phyloP scores from a whole-genome alignment of 2,329 filamentous ascomycete species.

The Thelonectria discophora region DNA sequence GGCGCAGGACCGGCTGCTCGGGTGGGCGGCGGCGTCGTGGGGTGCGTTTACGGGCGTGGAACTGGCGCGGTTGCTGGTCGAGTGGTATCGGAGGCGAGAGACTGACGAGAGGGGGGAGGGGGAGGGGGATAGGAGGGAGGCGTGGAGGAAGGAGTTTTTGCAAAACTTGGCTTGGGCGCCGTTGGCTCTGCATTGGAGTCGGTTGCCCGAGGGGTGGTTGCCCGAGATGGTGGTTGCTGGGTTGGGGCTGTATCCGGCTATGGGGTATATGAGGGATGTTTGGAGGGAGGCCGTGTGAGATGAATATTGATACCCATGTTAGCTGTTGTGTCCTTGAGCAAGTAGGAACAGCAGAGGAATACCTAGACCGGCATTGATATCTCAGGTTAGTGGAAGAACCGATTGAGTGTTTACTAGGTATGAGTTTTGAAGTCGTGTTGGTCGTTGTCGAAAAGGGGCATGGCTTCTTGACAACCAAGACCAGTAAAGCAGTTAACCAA shows the following conservation, averaged over 20 bases:
- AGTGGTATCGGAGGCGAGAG: constrained; percentile 4
- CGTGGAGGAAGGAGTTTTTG: constrained; percentile 15
- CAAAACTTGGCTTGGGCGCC: constrained; percentile 20
- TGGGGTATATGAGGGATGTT: constrained; percentile 17
- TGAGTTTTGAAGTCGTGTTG: too few species aligned
- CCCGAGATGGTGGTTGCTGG: constrained; percentile 16
- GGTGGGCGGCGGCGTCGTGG: constrained; percentile 17
- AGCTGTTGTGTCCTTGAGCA: too few species aligned
- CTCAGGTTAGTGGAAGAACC: too few species aligned
- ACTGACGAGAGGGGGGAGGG: not conserved
- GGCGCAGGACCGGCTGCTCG: constrained; percentile 4
- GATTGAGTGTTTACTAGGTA: too few species aligned
- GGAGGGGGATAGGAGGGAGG: constrained; percentile 5
- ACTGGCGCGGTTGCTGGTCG: constrained; percentile 1
- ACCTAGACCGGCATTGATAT: too few species aligned
- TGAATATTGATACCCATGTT: not conserved
- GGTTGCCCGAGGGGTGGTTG: constrained; percentile 11
- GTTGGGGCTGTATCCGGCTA: constrained; percentile 15
- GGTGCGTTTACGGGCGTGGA: constrained; percentile 15
- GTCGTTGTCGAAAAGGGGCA: too few species aligned
- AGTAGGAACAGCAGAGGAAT: too few species aligned
- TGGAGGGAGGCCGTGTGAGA: constrained; percentile 14
- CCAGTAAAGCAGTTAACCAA: too few species aligned
- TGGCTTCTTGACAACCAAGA: too few species aligned
- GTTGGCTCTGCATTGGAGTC: constrained; percentile 21